Base-by-base conservation (phyloP, 139 green algal genomes). In the Chlorella sp. region DNA sequence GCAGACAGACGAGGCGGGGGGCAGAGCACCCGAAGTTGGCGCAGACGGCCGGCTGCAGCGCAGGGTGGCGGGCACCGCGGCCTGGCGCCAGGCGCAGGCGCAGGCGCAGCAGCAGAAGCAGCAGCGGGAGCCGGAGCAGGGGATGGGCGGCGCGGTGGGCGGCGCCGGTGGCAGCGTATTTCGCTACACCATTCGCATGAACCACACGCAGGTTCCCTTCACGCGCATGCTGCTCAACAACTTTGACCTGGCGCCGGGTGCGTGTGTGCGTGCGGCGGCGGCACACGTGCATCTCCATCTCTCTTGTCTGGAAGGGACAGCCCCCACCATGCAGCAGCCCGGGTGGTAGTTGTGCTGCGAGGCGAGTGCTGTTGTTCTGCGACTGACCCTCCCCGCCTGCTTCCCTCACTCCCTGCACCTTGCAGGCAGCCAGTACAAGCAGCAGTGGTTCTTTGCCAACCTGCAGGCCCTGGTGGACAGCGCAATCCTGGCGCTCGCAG, bases 371-470 rank as follows among this genome's bases (percentile, higher is more conserved):
- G 29, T 11, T 2, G 2, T 19, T 33, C 61, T 68, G n/a, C n/a
- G n/a, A n/a, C n/a, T n/a, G 60, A 25, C 77, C 87, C 71, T 70
- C 11, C 21, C 41, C 14, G 8, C 63, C 41, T 8, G 7, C 42
- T 70, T 55, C 31, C 64, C 11, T n/a, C n/a, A n/a, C n/a, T n/a
- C 61, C 23, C 25, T 77, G 59, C 82, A 41, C 91, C 94, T 82
- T 85, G 91, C 48, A 63, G 92, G 51, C 56, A 83, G 65, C 86
- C 87, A 27, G 77, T 86, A 27, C 21, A 79, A 50, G 55, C 80
- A 79, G 61, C 92, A 95, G 82, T 95, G 90, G 90, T 94, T 92
- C 81, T 93, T 92, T 33, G 14, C 82, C 59, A 95, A 95, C 77
- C 71, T 95, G 55, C 90, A 93, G 79, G 73, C 77, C 7, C 40